A percentile compares a stretch with the other conserved stretches of the same genome.
Evolutionary conservation across 768 basidiomycete species (phyloP).

Genomic region (Pholiota molesta): DNA sequence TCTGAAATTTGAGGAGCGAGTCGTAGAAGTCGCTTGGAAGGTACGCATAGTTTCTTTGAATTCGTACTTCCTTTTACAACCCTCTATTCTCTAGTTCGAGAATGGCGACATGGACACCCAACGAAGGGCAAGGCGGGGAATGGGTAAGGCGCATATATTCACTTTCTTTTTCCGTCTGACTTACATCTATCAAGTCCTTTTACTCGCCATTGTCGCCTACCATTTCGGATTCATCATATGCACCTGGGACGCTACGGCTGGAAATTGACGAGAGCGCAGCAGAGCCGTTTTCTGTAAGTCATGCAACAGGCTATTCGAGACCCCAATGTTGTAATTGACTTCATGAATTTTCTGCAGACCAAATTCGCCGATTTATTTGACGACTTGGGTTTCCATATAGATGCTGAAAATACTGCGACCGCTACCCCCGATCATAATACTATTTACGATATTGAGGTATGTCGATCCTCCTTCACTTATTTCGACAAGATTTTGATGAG

Average conservation of each 20-base stretch:
- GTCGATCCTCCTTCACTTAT: constrained; percentile 4
- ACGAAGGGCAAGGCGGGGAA: not conserved
- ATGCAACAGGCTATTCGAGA: not conserved
- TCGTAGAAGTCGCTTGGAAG: not conserved
- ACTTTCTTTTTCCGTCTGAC: too few species aligned
- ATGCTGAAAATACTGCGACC: not conserved
- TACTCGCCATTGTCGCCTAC: constrained; percentile 10
- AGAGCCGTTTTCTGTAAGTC: constrained; percentile 26
- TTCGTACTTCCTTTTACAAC: not conserved
- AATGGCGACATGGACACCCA: not conserved
- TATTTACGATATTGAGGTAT: constrained; percentile 48
- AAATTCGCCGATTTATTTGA: constrained; percentile 35
- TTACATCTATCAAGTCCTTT: not conserved
- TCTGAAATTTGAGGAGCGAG: not conserved
- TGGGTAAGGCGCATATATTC: constrained; percentile 7
- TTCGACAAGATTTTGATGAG: not conserved
- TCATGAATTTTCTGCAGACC: constrained; percentile 21
- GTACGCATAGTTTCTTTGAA: not conserved
- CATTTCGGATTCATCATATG: not conserved
- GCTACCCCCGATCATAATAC: constrained; percentile 20
- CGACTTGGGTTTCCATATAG: constrained; percentile 20
- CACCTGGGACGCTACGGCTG: constrained; percentile 17
- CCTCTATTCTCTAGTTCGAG: not conserved
- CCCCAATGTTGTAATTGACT: not conserved
- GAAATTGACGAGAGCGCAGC: constrained; percentile 23